Conservation (phyloP, 805 yeast species). For the Kockiozyma suomiensis region DNA sequence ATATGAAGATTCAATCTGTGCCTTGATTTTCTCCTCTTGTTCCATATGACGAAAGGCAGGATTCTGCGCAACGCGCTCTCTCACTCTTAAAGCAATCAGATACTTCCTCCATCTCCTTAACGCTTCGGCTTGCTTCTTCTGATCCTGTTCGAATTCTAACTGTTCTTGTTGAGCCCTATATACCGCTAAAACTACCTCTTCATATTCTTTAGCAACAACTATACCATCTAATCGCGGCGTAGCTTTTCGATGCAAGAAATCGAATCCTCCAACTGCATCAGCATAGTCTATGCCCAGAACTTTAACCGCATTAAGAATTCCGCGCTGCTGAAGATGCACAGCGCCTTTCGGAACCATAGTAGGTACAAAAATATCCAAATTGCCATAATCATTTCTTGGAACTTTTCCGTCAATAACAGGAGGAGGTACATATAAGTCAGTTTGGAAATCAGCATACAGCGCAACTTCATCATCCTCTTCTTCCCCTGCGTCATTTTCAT, state of each 20-base stretch:
- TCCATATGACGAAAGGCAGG: slow-evolving; percentile 31
- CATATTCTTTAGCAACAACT: slow-evolving; percentile 64
- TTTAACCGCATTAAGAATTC: slow-evolving; percentile 71
- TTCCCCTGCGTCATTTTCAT: slow-evolving; percentile 46
- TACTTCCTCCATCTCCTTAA: slow-evolving; percentile 44
- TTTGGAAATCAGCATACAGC: slow-evolving; percentile 77
- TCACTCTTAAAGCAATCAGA: slow-evolving; percentile 41
- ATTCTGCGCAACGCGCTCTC: slow-evolving; percentile 32
- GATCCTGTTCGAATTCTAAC: slow-evolving; percentile 19
- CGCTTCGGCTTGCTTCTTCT: slow-evolving; percentile 32
- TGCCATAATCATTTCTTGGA: slow-evolving; percentile 77
- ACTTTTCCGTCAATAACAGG: slow-evolving; percentile 66
- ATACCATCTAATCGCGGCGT: slow-evolving; percentile 75
- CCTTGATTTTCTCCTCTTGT: slow-evolving; percentile 12
- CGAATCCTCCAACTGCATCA: slow-evolving; percentile 84
- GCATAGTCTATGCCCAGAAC: slow-evolving; percentile 76
- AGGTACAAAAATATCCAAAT: slow-evolving; percentile 75
- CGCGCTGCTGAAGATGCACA: slow-evolving; percentile 50
- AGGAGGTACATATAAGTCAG: slow-evolving; percentile 69
- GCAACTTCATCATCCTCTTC: slow-evolving; percentile 57
- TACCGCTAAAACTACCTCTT: slow-evolving; percentile 61
- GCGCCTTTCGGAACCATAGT: slow-evolving; percentile 87
- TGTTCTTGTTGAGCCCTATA: slow-evolving; percentile 30
- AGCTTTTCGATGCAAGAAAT: slow-evolving; percentile 56
- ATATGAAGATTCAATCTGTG: not conserved